Evolutionary conservation across 306 rosid genomes (phyloP).

Genomic region (Ammopiptanthus mongolicus): DNA sequence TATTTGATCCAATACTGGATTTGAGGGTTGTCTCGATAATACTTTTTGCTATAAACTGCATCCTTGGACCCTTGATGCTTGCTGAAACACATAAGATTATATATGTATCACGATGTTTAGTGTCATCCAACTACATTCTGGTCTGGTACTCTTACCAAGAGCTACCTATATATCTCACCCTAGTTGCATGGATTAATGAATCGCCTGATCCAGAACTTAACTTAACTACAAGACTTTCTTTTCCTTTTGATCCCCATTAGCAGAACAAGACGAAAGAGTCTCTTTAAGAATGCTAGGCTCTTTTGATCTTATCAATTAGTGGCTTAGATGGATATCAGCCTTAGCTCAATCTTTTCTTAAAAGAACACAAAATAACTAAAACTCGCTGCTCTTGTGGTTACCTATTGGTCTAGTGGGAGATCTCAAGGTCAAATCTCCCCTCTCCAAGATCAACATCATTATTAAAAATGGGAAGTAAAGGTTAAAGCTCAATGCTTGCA

Average conservation of each 20-base stretch:
- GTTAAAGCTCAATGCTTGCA: not conserved
- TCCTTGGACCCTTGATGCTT: not conserved
- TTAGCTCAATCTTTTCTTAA: not conserved
- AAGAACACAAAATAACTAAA: not conserved
- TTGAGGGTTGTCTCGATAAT: not conserved
- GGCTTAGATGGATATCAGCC: not conserved
- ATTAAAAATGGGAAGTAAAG: not conserved
- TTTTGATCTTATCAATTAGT: not conserved
- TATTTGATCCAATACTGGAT: not conserved
- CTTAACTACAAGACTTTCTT: not conserved
- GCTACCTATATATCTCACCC: not conserved
- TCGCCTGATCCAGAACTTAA: not conserved
- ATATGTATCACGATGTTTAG: not conserved
- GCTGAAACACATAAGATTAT: constrained; percentile 1
- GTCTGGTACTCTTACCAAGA: not conserved
- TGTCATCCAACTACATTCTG: not conserved
- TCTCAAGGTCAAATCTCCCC: not conserved
- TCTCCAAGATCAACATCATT: not conserved
- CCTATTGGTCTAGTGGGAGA: not conserved
- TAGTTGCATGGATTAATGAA: not conserved
- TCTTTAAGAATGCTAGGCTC: not conserved
- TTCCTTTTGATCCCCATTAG: constrained; percentile 13
- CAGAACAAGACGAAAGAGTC: not conserved
- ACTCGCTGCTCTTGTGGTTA: not conserved
- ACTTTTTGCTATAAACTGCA: not conserved